Evolutionary conservation across 164 flowering plant genomes (phyloP).

Genomic region (Tetrastigma voinierianum): DNA sequence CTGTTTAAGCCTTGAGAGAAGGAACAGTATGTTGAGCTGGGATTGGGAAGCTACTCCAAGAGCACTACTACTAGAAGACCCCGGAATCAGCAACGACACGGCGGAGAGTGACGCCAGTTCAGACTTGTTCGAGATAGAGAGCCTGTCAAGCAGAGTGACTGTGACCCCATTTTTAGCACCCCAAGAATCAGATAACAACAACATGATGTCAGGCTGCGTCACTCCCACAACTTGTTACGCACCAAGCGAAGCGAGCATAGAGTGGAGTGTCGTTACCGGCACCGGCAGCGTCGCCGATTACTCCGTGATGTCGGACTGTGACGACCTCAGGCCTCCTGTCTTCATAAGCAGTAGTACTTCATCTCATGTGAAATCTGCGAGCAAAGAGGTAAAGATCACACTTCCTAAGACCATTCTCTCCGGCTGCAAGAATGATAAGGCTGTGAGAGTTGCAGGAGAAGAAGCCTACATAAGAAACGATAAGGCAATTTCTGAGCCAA

Average conservation of each 20-base stretch:
- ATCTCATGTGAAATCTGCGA: neutral
- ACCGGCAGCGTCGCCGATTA: slow-evolving; percentile 63
- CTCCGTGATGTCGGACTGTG: slow-evolving; percentile 37
- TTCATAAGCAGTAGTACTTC: neutral
- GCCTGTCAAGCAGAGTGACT: slow-evolving; percentile 40
- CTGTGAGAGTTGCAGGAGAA: slow-evolving; percentile 52
- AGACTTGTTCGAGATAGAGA: slow-evolving; percentile 80
- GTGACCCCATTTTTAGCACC: slow-evolving; percentile 36
- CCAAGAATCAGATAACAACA: slow-evolving; percentile 36
- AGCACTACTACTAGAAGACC: slow-evolving; percentile 22
- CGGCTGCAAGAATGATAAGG: slow-evolving; percentile 52
- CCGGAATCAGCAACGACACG: slow-evolving; percentile 23
- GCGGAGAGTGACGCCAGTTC: slow-evolving; percentile 79
- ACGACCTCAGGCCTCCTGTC: slow-evolving; percentile 22
- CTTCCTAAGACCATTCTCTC: slow-evolving; percentile 19
- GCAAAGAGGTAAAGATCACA: slow-evolving; percentile 15
- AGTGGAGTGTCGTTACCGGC: slow-evolving; percentile 66
- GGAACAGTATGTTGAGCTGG: slow-evolving; percentile 38
- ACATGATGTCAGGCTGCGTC: slow-evolving; percentile 29
- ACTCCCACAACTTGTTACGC: slow-evolving; percentile 57
- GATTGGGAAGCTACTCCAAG: slow-evolving; percentile 40
- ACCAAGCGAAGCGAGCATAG: slow-evolving; percentile 84
- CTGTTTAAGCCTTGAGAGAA: slow-evolving; percentile 30
- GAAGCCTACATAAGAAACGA: slow-evolving; percentile 27
- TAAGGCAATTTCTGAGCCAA: slow-evolving; percentile 8